phyloP scores from a whole-genome alignment of 441 rosid genomes.

The Populus tomentosa region DNA sequence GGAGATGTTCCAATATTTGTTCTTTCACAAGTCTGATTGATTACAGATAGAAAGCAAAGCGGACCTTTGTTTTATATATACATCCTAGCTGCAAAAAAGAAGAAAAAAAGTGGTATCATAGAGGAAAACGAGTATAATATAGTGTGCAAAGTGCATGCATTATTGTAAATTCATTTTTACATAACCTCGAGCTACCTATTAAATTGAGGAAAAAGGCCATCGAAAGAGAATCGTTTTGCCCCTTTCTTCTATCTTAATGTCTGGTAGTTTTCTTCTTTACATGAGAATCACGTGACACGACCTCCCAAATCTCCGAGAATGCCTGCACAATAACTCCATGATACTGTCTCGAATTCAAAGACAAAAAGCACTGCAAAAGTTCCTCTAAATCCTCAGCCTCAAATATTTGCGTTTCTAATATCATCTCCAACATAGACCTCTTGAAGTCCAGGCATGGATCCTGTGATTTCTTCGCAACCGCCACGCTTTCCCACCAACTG shows the following conservation, averaged over 20 bases:
- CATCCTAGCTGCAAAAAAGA: too few relatives aligned
- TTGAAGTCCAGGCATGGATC: slow-evolving; percentile 55
- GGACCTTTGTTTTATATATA: too few relatives aligned
- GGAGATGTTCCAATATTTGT: too few relatives aligned
- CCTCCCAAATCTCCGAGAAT: slow-evolving; percentile 48
- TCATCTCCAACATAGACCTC: slow-evolving; percentile 62
- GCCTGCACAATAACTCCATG: slow-evolving; percentile 43
- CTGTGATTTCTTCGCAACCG: slow-evolving; percentile 52
- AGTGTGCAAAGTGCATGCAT: too few relatives aligned
- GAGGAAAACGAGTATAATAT: too few relatives aligned
- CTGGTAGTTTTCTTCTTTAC: background rate
- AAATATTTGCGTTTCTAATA: slow-evolving; percentile 42
- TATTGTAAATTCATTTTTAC: too few relatives aligned
- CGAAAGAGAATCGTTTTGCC: too few relatives aligned
- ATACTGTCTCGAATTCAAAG: slow-evolving; percentile 45
- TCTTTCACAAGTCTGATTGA: too few relatives aligned
- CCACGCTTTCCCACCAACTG: slow-evolving; percentile 36
- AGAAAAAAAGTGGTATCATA: too few relatives aligned
- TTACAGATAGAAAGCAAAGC: too few relatives aligned
- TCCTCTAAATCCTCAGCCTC: slow-evolving; percentile 42
- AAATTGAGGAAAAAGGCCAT: too few relatives aligned
- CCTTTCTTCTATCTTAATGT: background rate
- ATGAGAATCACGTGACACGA: slow-evolving; percentile 30
- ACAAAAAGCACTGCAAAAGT: slow-evolving; percentile 47
- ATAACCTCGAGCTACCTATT: too few relatives aligned